A percentile compares a stretch with the other conserved stretches of the same genome.
Conservation (phyloP, 2,329 filamentous ascomycete genomes). For the Pyrenochaeta sp. region DNA sequence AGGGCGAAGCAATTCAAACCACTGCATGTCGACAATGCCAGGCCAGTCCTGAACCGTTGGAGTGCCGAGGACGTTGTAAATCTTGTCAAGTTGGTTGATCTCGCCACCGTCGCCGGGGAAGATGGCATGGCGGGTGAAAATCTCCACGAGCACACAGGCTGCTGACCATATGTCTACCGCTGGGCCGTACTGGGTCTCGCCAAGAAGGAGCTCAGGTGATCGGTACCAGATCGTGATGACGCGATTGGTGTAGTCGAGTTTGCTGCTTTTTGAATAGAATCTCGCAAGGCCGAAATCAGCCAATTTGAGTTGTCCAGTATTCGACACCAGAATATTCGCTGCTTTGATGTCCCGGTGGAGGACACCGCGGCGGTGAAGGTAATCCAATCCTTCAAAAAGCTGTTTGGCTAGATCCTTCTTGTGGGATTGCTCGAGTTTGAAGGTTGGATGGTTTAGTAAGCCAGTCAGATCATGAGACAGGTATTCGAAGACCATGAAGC, state of each 20-base stretch:
- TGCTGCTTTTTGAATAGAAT: constrained; percentile 91
- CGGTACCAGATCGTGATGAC: constrained; percentile 99
- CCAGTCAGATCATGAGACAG: constrained; percentile 95
- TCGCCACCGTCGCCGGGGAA: constrained; percentile 97
- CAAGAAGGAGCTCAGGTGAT: constrained; percentile 90
- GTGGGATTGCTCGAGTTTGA: constrained; percentile 82
- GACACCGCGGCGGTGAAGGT: constrained; percentile 91
- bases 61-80: constrained; percentile 92
- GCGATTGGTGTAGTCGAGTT: constrained; percentile 96
- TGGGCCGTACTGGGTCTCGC: constrained; percentile 94
- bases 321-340: constrained; percentile 95
- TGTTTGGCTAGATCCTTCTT: constrained; percentile 94
- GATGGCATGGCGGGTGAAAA: constrained; percentile 91
- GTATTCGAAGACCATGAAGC: constrained; percentile 99
- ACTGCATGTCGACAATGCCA: constrained; percentile 89
- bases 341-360: constrained; percentile 98
- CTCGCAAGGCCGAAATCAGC: constrained; percentile 96
- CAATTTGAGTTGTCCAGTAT: constrained; percentile 85
- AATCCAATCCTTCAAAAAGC: constrained; percentile 92
- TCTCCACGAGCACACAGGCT: constrained; percentile 94
- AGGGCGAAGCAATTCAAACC: constrained; percentile 92
- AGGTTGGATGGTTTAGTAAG: constrained; percentile 91
- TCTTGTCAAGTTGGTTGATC: constrained; percentile 93
- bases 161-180: constrained; percentile 98
- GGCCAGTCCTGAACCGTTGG: constrained; percentile 89